Evolutionary conservation across 2,329 filamentous ascomycete genomes (phyloP).

Genomic region (Fulvia fulva): DNA sequence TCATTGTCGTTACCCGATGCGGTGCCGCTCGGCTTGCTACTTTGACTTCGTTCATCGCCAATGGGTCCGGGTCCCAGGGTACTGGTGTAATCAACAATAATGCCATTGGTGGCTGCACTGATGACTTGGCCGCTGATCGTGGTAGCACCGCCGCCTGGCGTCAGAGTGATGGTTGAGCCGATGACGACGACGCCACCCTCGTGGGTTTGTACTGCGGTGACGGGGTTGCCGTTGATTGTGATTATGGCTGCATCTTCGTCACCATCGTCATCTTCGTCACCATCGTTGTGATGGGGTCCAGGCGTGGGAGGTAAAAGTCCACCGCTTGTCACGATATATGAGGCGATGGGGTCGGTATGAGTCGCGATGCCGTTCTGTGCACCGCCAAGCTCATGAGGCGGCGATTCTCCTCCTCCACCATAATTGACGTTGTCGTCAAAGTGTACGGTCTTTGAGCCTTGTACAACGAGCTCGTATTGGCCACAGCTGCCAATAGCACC

Average conservation of each 20-base stretch:
- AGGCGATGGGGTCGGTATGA: not conserved
- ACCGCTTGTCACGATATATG: not conserved
- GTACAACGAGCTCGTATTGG: constrained; percentile 14
- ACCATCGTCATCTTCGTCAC: constrained; percentile 2
- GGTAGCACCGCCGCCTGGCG: constrained; percentile 12
- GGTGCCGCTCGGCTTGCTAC: not conserved
- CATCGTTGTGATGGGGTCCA: not conserved
- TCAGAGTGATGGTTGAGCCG: constrained; percentile 11
- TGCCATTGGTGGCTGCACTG: constrained; percentile 14
- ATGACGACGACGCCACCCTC: constrained; percentile 14
- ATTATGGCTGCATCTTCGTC: constrained; percentile 1
- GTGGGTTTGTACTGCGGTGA: constrained; percentile 13
- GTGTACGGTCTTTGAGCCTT: constrained; percentile 4
- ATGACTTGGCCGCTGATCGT: constrained; percentile 14
- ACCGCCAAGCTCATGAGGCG: not conserved
- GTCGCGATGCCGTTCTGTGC: not conserved
- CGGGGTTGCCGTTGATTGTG: constrained; percentile 8
- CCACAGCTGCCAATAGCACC: constrained; percentile 18
- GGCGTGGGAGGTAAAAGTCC: not conserved
- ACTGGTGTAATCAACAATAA: not conserved
- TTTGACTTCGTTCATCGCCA: not conserved
- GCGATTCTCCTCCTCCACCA: not conserved
- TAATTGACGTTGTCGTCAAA: constrained; percentile 1
- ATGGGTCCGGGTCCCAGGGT: not conserved
- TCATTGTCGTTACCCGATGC: not conserved